phyloP scores from a whole-genome alignment of 1,139 yeast genomes.

The Candida sp. region DNA sequence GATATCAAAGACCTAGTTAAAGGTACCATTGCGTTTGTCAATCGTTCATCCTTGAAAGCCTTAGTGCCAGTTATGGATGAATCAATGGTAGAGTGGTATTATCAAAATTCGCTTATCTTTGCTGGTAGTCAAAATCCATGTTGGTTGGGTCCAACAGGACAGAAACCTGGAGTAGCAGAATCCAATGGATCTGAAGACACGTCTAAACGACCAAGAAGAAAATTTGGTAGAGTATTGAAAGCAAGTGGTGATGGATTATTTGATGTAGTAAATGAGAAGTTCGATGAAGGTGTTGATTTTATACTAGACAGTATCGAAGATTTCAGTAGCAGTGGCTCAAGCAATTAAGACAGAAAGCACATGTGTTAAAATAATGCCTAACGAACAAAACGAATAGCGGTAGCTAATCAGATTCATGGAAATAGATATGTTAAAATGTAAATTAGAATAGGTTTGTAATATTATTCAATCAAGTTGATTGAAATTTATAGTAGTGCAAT shows the following conservation, averaged over 20 bases:
- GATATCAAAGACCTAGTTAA: conserved; percentile 59
- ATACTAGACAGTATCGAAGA: conserved; percentile 73
- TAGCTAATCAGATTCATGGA: background rate
- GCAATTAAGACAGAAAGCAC: conserved; percentile 4
- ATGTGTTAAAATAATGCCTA: background rate
- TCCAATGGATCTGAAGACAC: conserved; percentile 32
- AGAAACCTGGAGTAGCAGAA: conserved; percentile 11
- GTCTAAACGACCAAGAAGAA: conserved; percentile 77
- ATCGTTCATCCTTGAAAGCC: conserved; percentile 64
- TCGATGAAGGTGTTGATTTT: conserved; percentile 83
- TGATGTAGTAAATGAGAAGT: conserved; percentile 75
- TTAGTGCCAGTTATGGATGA: conserved; percentile 88
- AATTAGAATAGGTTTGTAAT: background rate
- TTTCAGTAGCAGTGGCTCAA: conserved; percentile 24
- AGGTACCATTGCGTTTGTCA: conserved; percentile 72
- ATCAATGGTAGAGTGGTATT: conserved; percentile 87
- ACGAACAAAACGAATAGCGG: background rate
- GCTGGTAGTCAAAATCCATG: conserved; percentile 72
- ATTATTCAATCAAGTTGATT: background rate
- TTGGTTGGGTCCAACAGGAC: conserved; percentile 50
- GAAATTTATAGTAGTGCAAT: background rate
- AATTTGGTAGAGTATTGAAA: conserved; percentile 84
- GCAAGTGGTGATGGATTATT: conserved; percentile 71
- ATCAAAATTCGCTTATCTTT: conserved; percentile 79
- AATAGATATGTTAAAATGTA: background rate